Conservation (phyloP, 1,284 basidiomycete genomes). For the Hemileia vastatrix region DNA sequence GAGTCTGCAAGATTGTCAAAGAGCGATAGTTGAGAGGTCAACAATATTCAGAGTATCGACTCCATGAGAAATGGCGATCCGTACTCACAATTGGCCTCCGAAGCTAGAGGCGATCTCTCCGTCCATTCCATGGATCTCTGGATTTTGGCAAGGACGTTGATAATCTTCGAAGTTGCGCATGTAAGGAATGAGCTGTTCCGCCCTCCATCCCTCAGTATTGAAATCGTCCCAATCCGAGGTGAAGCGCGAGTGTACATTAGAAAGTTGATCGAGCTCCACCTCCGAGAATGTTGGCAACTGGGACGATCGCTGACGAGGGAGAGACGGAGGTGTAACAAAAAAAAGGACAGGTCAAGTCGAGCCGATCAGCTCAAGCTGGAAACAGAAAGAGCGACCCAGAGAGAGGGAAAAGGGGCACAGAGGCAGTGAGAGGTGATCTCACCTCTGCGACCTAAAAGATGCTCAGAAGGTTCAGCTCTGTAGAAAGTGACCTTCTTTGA, state of each 20-base stretch:
- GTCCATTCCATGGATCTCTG: constrained; percentile 57
- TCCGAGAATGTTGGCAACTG: constrained; percentile 27
- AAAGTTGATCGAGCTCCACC: constrained; percentile 27
- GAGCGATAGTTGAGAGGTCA: neutral
- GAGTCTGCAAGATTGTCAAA: too few species aligned
- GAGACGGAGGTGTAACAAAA: too few species aligned
- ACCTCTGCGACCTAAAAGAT: too few species aligned
- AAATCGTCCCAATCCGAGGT: constrained; percentile 54
- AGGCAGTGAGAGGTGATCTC: too few species aligned
- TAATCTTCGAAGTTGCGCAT: constrained; percentile 68
- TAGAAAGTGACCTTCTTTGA: too few species aligned
- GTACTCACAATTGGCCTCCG: constrained; percentile 51
- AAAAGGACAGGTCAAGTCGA: too few species aligned
- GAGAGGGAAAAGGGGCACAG: too few species aligned
- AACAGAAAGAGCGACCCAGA: too few species aligned
- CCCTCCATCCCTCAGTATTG: constrained; percentile 60
- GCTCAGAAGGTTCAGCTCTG: too few species aligned
- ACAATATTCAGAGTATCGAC: neutral
- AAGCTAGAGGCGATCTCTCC: constrained; percentile 63
- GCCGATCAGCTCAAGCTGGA: too few species aligned
- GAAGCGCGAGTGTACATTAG: constrained; percentile 50
- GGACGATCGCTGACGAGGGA: too few species aligned
- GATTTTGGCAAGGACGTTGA: constrained; percentile 53
- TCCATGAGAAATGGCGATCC: constrained; percentile 1
- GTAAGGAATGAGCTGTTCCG: constrained; percentile 57